Percentiles rank a stretch among this genome's conserved stretches.
Conservation (phyloP, 192 early-diverging fungal genomes). For the Backusella luteola region DNA sequence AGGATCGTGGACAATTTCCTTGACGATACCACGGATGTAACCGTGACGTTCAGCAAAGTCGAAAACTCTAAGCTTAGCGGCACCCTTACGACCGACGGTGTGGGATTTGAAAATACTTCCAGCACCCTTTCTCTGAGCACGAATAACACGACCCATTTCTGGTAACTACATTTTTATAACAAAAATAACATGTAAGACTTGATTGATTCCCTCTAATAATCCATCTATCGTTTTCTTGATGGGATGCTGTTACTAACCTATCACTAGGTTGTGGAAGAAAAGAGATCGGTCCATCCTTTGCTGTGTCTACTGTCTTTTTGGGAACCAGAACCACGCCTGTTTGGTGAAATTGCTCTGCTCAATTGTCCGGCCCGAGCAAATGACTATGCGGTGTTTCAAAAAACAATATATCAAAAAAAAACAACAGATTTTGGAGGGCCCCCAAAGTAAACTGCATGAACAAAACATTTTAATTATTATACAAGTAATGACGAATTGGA, state of each 20-base stretch:
- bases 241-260: background rate
- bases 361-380: background rate
- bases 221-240: background rate
- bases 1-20: constrained; percentile 99
- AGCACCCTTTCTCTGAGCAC: constrained; percentile 98
- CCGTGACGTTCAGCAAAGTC: constrained; percentile 98
- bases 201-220: background rate
- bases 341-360: background rate
- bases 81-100: constrained; percentile 90
- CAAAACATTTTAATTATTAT: background rate
- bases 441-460: background rate
- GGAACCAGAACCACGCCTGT: background rate
- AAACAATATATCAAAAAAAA: background rate
- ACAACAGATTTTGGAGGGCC: background rate
- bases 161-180: background rate
- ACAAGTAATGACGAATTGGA: background rate
- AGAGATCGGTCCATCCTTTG: constrained; percentile 2
- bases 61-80: constrained; percentile 91
- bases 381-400: background rate
- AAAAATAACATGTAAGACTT: background rate
- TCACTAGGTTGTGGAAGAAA: constrained; percentile 10
- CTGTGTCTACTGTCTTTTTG: background rate
- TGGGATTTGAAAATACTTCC: constrained; percentile 98
- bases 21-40: constrained; percentile 96
- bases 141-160: constrained; percentile 97